Evolutionary conservation across 2,329 filamentous ascomycete species (phyloP), one percentile per base, ranked within the genome.

Genomic region (Cladorrhinum sp.): DNA sequence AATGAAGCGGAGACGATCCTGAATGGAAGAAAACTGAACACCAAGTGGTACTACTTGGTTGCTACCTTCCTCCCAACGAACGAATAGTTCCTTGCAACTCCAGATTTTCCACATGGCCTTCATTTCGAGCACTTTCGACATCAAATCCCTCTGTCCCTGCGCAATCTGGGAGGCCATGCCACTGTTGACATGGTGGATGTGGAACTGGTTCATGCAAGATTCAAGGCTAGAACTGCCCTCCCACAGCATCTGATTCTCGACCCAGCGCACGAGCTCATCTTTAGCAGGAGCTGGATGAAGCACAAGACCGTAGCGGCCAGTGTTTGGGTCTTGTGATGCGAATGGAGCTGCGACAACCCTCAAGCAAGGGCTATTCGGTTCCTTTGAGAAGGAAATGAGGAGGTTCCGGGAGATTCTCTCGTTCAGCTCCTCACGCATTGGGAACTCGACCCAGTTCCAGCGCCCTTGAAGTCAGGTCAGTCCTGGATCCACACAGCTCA

Each of bases 31-130:
- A 1, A 62, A 53, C 10, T 49, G 16, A 27, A 41, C 12, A 22
- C 51, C 53, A 22, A 63, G 49, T 2, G 41, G 57, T 12, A 12
- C 18, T 10, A 13, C 2, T 16, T 13, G 9, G 9, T 3, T 48
- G 32, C 38, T 36, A 1, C 16, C 52, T 41, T 5, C 41, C 12
- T 50, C 38, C n/a, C 10, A 3, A 1, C 52, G 57, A 20, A 60
- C 32, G 50, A 62, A 61, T 12, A 66, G 52, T 16, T 60, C 41
- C 16, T 63, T 60, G 57, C 62, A 64, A 27, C 62, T 58, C 67
- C 64, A 66, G 2, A 67, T 20, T 58, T 60, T 64, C 60, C 59
- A 65, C 67, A 68, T 67, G 13, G 59, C 59, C 29, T 51, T 62
- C 65, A 68, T 65, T 12, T 58, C 55, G 10, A 63, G 25, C 24